Evolutionary conservation across 1,139 yeast species (phyloP), one percentile per base, ranked within the genome.

Genomic region (Protomyces inundatus): DNA sequence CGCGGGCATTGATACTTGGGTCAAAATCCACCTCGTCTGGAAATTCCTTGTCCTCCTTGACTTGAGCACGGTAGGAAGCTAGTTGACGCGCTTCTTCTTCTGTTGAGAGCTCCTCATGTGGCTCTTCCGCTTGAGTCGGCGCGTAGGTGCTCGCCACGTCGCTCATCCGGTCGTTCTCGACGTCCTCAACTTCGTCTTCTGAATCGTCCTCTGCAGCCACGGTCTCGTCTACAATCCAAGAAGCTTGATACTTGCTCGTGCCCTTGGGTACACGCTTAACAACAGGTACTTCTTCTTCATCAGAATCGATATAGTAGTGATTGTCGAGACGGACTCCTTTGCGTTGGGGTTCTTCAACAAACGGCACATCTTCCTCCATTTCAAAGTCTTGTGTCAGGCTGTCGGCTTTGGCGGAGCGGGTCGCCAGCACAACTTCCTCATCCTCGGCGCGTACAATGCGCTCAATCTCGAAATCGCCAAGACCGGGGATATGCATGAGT

Each of bases 1-100:
- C 90, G 70, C 82, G 83, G 12, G 89, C 98, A 9, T 87, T 81
- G 69, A 83, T 90, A 4, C 76, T 73, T 37, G 98, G 97, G 63
- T 81, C 82, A 57, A 93, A 77, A 74, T 95, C 98, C 64, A 91
- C 77, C 76, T 95, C 98, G 76, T 95, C 99, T 0, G 98, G 98
- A 79, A 90, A 93, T 70, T 93, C 97, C 54, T 85, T 81, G 73
- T 93, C 97, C 60, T 90, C 67, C 67, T 82, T 82, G 68, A 86
- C 96, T 66, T 83, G 76, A 53, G 81, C 80, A 72, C 96, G 83
- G 76, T 80, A 90, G 70, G 81, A 84, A 64, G 81, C 78, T 68
- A 90, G 79, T 59, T 90, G 97, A 70, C 84, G 81, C 68, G 83
- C 84, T 75, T 90, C 97, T 71, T 90, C 97, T 69, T 88, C 96